Percentiles rank a stretch among this genome's conserved stretches.
phyloP scores from a whole-genome alignment of 2,329 filamentous ascomycete genomes.

The Boeremia lycopersici region DNA sequence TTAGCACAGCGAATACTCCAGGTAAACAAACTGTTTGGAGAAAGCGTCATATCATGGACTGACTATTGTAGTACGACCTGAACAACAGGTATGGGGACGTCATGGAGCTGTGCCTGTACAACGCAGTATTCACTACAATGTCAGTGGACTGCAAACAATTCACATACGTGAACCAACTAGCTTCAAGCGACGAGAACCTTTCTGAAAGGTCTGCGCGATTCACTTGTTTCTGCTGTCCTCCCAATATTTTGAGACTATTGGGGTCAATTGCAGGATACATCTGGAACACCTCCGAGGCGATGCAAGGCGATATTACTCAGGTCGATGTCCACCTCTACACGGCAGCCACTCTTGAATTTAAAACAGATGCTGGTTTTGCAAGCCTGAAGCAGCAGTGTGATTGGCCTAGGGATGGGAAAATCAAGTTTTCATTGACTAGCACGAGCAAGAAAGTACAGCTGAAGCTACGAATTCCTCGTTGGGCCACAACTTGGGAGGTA shows the following conservation, averaged over 20 bases:
- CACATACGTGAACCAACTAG: slow-evolving; percentile 66
- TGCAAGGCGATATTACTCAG: neutral
- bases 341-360: neutral
- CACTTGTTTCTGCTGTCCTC: neutral
- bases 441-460: neutral
- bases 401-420: neutral
- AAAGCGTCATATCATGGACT: neutral
- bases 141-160: slow-evolving; percentile 62
- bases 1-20: slow-evolving; percentile 7
- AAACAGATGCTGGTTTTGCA: neutral
- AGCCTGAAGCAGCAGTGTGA: neutral
- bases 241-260: neutral
- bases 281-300: neutral
- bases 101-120: slow-evolving; percentile 67
- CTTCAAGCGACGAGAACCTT: slow-evolving; percentile 57
- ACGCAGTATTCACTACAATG: slow-evolving; percentile 64
- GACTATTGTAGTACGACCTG: slow-evolving; percentile 47
- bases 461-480: slow-evolving; percentile 5
- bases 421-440: neutral
- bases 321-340: slow-evolving; percentile 1
- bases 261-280: slow-evolving; percentile 8
- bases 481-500: neutral
- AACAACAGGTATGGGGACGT: slow-evolving; percentile 61
- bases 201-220: slow-evolving; percentile 63
- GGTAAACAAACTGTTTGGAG: neutral